Evolutionary conservation across 1,284 basidiomycete genomes (phyloP), one percentile per base, ranked within the genome.

Genomic region (Malassezia dermatis): DNA sequence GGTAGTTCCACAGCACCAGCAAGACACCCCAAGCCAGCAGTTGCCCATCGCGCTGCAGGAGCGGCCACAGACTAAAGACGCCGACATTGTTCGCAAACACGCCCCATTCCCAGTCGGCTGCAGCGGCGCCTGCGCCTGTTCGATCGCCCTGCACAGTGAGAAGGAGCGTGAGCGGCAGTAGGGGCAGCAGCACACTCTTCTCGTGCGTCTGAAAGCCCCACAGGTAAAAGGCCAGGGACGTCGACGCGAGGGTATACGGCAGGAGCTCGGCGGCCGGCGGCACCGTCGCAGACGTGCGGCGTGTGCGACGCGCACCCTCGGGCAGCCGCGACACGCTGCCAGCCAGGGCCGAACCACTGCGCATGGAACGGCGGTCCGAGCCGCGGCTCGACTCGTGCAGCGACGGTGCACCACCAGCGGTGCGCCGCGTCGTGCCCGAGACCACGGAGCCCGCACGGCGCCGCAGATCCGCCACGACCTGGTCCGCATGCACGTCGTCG

Each of bases 191-290:
- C 44, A 94, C 86, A 2, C 86, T 86, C 78, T 94, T 94, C 75
- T 94, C 89, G 75, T 93, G 89, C 26, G 90, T 89, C 71, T 94
- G 89, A 75, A 94, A 93, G 7, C 89, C 90, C 77, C 94, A 91
- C 23, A 96, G 78, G 77, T 90, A 94, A 79, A 94, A 93, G 4
- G 88, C 85, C 78, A 91, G 67, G 3, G 70, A 65, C 6, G 69
- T 61, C 32, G 59, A 62, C 32, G 68, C 27, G 19, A 75, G 63
- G 30, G 73, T 75, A 42, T 73, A 73, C 4, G 63, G 69, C 4
- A 73, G 59, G 49, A 73, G 58, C 21, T 57, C 55, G 0, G 71
- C 69, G 4, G 73, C 86, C 83, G 24, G 84, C 81, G 44, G 84
- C 41, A n/a, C 80, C 78, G 0, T 85, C 83, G 31, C 86, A 64